phyloP scores from a whole-genome alignment of 2,329 filamentous ascomycete species.

The Myriosclerotinia scirpicola region DNA sequence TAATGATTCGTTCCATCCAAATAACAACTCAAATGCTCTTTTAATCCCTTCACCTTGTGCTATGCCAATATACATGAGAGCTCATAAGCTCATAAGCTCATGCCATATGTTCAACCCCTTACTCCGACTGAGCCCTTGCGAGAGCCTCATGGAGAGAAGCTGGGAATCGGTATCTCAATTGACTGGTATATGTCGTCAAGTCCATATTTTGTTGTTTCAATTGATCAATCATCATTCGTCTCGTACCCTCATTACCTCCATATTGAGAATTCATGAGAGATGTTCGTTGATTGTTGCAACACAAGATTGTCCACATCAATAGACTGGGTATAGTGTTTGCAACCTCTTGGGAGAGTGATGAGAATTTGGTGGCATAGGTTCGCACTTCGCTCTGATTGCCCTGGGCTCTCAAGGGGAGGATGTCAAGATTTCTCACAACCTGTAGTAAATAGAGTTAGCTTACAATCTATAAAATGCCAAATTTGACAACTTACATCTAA shows the following conservation, averaged over 20 bases:
- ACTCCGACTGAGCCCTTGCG: conserved; percentile 59
- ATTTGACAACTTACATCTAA: conserved; percentile 59
- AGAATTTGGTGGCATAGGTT: conserved; percentile 76
- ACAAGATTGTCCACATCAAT: conserved; percentile 89
- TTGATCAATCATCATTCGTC: conserved; percentile 64
- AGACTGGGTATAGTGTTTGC: conserved; percentile 88
- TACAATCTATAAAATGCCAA: conserved; percentile 17
- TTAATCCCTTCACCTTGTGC: not conserved
- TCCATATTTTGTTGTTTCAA: conserved; percentile 82
- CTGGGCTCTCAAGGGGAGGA: conserved; percentile 74
- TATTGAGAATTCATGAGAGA: conserved; percentile 69
- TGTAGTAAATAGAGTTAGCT: conserved; percentile 42
- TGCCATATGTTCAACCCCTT: conserved; percentile 17
- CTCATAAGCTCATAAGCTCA: conserved; percentile 8
- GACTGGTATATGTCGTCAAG: conserved; percentile 88
- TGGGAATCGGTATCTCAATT: conserved; percentile 87
- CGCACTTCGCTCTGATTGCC: conserved; percentile 80
- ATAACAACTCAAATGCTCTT: conserved; percentile 16
- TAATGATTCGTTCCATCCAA: conserved; percentile 12
- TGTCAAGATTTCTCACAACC: conserved; percentile 72
- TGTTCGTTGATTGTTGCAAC: conserved; percentile 77
- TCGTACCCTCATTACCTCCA: conserved; percentile 68
- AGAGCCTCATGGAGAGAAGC: conserved; percentile 85
- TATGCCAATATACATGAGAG: conserved; percentile 15
- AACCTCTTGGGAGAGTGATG: conserved; percentile 74